Evolutionary conservation across 2,329 filamentous ascomycete genomes (phyloP).

Genomic region (Penicillium sp.): DNA sequence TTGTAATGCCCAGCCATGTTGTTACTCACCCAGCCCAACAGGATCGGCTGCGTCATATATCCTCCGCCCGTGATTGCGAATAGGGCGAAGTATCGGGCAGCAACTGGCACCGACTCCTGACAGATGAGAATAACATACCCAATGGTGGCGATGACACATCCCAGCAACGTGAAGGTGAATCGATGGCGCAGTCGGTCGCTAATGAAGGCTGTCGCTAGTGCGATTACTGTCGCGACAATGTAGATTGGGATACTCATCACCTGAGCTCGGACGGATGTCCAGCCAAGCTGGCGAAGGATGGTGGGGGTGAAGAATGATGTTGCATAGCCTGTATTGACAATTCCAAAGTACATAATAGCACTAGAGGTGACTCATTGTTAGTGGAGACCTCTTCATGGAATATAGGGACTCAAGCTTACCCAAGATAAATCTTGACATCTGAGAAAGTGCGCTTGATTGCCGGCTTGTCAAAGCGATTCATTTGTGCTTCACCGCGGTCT

Average conservation of each 20-base stretch:
- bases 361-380: constrained; percentile 15
- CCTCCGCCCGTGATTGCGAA: constrained; percentile 55
- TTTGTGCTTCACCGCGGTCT: constrained; percentile 46
- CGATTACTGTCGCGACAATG: constrained; percentile 61
- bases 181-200: constrained; percentile 53
- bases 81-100: constrained; percentile 53
- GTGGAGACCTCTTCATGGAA: constrained; percentile 8
- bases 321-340: constrained; percentile 50
- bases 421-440: constrained; percentile 41
- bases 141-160: constrained; percentile 49
- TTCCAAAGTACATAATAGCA: constrained; percentile 62
- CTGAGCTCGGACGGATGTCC: constrained; percentile 51
- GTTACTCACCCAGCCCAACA: constrained; percentile 57
- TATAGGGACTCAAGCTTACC: constrained; percentile 18
- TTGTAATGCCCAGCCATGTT: constrained; percentile 59
- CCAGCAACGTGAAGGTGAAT: constrained; percentile 53
- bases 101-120: constrained; percentile 47
- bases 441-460: constrained; percentile 46
- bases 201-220: constrained; percentile 49
- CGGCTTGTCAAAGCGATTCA: constrained; percentile 53
- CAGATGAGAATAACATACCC: constrained; percentile 57
- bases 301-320: constrained; percentile 43
- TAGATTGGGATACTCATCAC: constrained; percentile 54
- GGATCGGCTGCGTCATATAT: constrained; percentile 55
- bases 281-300: constrained; percentile 52